phyloP scores from a whole-genome alignment of 2,329 filamentous ascomycete genomes.

The Pseudogymnoascus sp. region DNA sequence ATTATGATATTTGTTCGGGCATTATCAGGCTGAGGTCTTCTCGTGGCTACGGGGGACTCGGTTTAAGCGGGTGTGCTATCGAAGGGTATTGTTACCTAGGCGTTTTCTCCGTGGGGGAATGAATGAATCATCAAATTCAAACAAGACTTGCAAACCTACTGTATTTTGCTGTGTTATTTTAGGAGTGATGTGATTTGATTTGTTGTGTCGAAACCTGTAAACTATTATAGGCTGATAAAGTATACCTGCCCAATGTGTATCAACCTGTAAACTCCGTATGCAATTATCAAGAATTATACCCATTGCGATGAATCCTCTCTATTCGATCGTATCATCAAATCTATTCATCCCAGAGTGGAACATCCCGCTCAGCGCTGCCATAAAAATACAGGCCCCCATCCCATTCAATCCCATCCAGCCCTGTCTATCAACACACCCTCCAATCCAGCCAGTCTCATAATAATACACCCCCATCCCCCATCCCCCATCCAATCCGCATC shows the following conservation, averaged over 20 bases:
- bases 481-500: not conserved
- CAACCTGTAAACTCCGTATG: too few species aligned
- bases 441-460: not conserved
- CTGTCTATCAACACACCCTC: not conserved
- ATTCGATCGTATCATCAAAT: not conserved
- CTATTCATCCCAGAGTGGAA: not conserved
- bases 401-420: not conserved
- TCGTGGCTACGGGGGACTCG: not conserved
- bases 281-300: too few species aligned
- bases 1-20: conserved; percentile 13
- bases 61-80: not conserved
- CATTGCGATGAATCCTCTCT: too few species aligned
- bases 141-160: conserved; percentile 4
- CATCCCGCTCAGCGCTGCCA: not conserved
- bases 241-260: not conserved
- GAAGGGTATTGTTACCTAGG: conserved; percentile 6
- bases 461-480: not conserved
- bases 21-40: not conserved
- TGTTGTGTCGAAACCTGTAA: not conserved
- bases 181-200: not conserved
- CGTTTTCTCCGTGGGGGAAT: conserved; percentile 3
- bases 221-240: not conserved
- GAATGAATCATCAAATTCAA: conserved; percentile 6
- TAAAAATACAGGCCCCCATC: conserved; percentile 9
- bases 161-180: not conserved